Evolutionary conservation across 805 yeast genomes (phyloP).

Genomic region (Yamadazyma paraphyllophila): DNA sequence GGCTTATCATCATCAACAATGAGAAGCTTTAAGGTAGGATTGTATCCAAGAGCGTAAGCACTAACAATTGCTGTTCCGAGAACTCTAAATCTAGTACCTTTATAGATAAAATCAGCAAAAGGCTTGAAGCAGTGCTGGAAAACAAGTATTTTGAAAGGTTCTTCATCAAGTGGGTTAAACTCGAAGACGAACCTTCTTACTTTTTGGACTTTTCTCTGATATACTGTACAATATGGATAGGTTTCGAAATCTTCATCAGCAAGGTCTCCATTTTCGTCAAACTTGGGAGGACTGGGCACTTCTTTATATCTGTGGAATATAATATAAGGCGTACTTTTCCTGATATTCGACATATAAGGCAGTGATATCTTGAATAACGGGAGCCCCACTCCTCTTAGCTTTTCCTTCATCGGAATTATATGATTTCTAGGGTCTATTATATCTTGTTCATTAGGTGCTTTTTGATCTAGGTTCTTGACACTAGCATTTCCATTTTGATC

Average conservation of each 20-base stretch:
- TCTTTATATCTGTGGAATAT: conserved; percentile 32
- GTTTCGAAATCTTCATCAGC: conserved; percentile 29
- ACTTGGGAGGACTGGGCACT: conserved; percentile 19
- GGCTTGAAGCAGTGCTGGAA: conserved; percentile 38
- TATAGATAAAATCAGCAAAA: conserved; percentile 38
- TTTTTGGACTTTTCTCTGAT: conserved; percentile 24
- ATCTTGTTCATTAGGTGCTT: conserved; percentile 5
- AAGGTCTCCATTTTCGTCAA: conserved; percentile 16
- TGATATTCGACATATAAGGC: conserved; percentile 36
- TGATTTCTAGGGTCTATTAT: conserved; percentile 28
- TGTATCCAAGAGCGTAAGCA: conserved; percentile 28
- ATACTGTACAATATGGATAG: conserved; percentile 32
- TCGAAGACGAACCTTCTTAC: conserved; percentile 28
- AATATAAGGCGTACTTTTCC: conserved; percentile 35
- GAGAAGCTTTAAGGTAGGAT: conserved; percentile 32
- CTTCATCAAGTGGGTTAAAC: conserved; percentile 21
- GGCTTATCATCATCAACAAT: conserved; percentile 35
- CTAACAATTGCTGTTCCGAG: conserved; percentile 34
- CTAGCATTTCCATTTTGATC: conserved; percentile 20
- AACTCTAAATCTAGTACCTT: conserved; percentile 36
- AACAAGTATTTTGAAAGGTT: conserved; percentile 25
- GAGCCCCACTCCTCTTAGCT: conserved; percentile 32
- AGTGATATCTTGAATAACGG: conserved; percentile 35
- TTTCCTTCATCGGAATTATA: conserved; percentile 31
- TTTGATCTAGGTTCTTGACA: conserved; percentile 1